Conservation (phyloP, 176 grass and related monocot species). For the Luzula sylvatica region DNA sequence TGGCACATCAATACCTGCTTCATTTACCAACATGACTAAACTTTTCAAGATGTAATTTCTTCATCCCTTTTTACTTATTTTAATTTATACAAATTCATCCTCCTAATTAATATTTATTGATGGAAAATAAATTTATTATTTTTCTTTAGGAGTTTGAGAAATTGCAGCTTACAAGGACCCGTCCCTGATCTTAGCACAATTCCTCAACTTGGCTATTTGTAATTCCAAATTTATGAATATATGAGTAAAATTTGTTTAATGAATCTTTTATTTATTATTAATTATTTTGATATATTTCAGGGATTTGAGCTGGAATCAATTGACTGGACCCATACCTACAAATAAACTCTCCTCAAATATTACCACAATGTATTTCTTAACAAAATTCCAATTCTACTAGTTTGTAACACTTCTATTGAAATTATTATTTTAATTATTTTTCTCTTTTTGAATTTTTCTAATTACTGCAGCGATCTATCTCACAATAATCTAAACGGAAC, state of each 20-base stretch:
- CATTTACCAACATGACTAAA: conserved; percentile 51
- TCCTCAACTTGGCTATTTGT: conserved; percentile 72
- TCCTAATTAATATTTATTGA: conserved; percentile 4
- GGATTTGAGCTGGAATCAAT: conserved; percentile 86
- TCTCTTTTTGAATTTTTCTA: conserved; percentile 15
- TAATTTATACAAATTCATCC: conserved; percentile 4
- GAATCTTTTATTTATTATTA: conserved; percentile 9
- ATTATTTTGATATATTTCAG: conserved; percentile 44
- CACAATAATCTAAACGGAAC: conserved; percentile 63
- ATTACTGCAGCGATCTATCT: conserved; percentile 69
- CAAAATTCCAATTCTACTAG: not conserved
- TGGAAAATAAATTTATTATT: conserved; percentile 19
- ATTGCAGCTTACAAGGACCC: conserved; percentile 78
- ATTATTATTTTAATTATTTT: conserved; percentile 12
- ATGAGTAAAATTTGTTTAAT: conserved; percentile 1
- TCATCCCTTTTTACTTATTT: conserved; percentile 18
- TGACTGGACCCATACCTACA: conserved; percentile 69
- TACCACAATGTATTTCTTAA: conserved; percentile 73
- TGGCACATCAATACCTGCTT: conserved; percentile 67
- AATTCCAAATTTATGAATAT: conserved; percentile 26
- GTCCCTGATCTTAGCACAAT: conserved; percentile 78
- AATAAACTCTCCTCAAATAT: conserved; percentile 64
- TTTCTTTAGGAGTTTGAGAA: conserved; percentile 80
- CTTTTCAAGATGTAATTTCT: conserved; percentile 73
- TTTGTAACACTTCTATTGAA: not conserved